Evolutionary conservation across 73 alveolate genomes (phyloP), one percentile per base, ranked within the genome.

Genomic region (Durusdinium trenchii): DNA sequence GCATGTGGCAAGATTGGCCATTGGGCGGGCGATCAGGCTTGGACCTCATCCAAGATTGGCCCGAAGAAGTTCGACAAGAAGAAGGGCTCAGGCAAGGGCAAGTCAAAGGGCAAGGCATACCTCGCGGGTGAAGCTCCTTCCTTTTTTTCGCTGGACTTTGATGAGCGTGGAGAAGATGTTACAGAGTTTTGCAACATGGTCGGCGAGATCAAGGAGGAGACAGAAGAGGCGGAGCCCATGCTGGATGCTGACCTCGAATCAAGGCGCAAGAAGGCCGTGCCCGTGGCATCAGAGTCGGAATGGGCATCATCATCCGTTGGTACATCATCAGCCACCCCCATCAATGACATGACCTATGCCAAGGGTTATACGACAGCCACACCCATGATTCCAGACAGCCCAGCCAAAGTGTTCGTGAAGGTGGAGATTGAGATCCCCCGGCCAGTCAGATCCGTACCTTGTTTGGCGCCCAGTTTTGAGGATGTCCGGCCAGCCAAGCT

Each of bases 1-100:
- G 94, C 94, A 50, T 83, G 76, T 43, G n/a, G 40, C 38, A 18
- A 38, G 42, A 5, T 79, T 47, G 90, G 90, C 4, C 90, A 79
- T 23, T 79, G 90, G 90, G 90, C 90, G 20, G 90, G 90, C 4
- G 90, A 79, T 26, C 26, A 45, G 2, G 47, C 5, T 2, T 47
- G 32, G 47, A 3, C 60, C 9, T 28, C 71, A 30, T 10, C 86
- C n/a, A 32, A 23, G 7, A 48, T 78, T 5, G 87, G 57, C 0
- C 87, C 87, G 35, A 7, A 47, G 38, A 47, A 20, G 12, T 3
- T 12, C 46, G 47, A 14, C 10, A 38, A 38, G 26, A 51, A 20
- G 87, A 26, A 35, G 14, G 93, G 75, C 47, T 50, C 48, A 52
- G 52, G 76, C 52, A 83, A 52, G 71, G 51, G 94, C 4, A 7